A percentile compares a stretch with the other conserved stretches of the same genome.
Conservation (phyloP, 371 early-diverging fungal species). For the Mucor plumbeus region DNA sequence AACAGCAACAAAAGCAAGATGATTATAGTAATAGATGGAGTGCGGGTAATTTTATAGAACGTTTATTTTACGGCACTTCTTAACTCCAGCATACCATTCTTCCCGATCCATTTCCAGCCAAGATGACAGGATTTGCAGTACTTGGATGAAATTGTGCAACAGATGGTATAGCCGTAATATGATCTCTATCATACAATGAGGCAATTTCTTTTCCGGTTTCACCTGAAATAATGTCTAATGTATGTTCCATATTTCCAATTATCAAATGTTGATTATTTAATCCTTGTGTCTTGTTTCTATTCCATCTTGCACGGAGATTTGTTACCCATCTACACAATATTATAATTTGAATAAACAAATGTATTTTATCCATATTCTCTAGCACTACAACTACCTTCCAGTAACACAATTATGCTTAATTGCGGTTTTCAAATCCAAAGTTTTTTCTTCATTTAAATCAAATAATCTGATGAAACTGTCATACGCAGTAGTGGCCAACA, state of each 20-base stretch:
- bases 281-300: constrained; percentile 42
- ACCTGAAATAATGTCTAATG: constrained; percentile 67
- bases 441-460: constrained; percentile 41
- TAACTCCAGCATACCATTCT: constrained; percentile 47
- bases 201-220: constrained; percentile 58
- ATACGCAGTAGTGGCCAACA: constrained; percentile 52
- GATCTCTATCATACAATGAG: constrained; percentile 54
- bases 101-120: constrained; percentile 51
- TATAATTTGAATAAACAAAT: background rate
- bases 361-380: background rate
- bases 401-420: constrained; percentile 74
- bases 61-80: constrained; percentile 16
- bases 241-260: constrained; percentile 75
- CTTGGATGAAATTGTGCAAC: constrained; percentile 72
- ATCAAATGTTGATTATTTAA: constrained; percentile 53
- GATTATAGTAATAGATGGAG: constrained; percentile 22
- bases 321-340: constrained; percentile 67
- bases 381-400: constrained; percentile 54
- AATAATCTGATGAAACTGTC: constrained; percentile 61
- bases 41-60: constrained; percentile 17
- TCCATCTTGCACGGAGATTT: constrained; percentile 76
- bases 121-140: constrained; percentile 31
- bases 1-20: constrained; percentile 10
- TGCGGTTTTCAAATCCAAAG: constrained; percentile 40
- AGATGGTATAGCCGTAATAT: constrained; percentile 72